A percentile compares a stretch with the other conserved stretches of the same genome.
Conservation (phyloP, 1,284 basidiomycete species). For the Apiotrichum veenhuisii region DNA sequence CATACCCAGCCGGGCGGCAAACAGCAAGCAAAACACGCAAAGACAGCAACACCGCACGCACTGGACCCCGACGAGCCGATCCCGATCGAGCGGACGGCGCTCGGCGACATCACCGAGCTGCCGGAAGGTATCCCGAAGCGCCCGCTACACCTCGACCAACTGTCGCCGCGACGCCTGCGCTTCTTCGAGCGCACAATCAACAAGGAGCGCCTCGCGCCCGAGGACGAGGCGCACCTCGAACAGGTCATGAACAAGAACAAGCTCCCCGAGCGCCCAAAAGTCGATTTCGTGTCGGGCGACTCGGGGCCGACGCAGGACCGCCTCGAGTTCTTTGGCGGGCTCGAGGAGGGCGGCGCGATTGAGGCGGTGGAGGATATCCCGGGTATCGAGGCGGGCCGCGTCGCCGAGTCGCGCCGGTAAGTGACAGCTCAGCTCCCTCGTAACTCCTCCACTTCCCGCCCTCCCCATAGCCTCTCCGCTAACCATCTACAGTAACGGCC, state of each 20-base stretch:
- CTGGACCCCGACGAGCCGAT: too few species aligned
- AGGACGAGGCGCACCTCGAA: background rate
- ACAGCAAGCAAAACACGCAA: too few species aligned
- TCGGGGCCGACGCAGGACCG: background rate
- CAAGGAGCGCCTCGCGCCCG: background rate
- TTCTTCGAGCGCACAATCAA: constrained; percentile 7
- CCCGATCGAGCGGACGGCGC: background rate
- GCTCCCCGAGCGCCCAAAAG: background rate
- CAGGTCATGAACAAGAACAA: constrained; percentile 5
- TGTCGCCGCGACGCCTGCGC: background rate
- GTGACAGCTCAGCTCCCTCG: too few species aligned
- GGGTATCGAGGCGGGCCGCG: constrained; percentile 32
- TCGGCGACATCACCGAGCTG: background rate
- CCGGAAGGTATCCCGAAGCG: constrained; percentile 1
- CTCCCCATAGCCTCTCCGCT: too few species aligned
- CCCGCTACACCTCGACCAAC: constrained; percentile 4
- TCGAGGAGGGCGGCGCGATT: constrained; percentile 3
- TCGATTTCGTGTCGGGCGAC: too few species aligned
- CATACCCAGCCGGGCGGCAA: too few species aligned
- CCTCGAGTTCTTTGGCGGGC: constrained; percentile 10
- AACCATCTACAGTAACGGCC: constrained; percentile 25
- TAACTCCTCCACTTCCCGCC: too few species aligned
- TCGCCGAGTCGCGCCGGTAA: constrained; percentile 42
- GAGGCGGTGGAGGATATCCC: constrained; percentile 13
- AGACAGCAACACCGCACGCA: too few species aligned